Conservation (phyloP, 805 yeast genomes). For the Torulaspora microellipsoides region DNA sequence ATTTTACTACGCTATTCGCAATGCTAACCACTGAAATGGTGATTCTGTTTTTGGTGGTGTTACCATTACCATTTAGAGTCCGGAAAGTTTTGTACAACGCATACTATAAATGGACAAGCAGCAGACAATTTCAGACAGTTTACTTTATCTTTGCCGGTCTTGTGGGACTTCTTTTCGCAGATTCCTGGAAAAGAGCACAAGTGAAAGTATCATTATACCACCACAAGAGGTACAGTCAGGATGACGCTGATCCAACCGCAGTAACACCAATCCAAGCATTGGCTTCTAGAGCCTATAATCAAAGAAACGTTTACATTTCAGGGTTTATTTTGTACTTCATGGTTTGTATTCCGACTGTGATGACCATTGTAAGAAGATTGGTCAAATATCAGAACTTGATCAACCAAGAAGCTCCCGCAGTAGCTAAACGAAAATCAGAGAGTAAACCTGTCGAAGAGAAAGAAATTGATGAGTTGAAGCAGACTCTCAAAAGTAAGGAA, state of each 20-base stretch:
- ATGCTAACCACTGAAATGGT: slow-evolving; percentile 51
- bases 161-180: slow-evolving; percentile 48
- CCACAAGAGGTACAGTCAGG: slow-evolving; percentile 21
- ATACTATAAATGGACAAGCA: slow-evolving; percentile 34
- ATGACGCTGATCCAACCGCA: slow-evolving; percentile 24
- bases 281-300: slow-evolving; percentile 59
- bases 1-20: slow-evolving; percentile 40
- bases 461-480: slow-evolving; percentile 36
- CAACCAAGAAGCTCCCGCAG: slow-evolving; percentile 9
- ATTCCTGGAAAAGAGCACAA: slow-evolving; percentile 46
- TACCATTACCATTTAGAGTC: slow-evolving; percentile 51
- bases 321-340: slow-evolving; percentile 58
- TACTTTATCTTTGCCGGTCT: slow-evolving; percentile 39
- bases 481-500: slow-evolving; percentile 39
- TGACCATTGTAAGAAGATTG: slow-evolving; percentile 48
- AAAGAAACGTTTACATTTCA: slow-evolving; percentile 56
- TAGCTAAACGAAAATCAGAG: slow-evolving; percentile 14
- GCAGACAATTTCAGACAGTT: slow-evolving; percentile 44
- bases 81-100: slow-evolving; percentile 42
- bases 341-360: slow-evolving; percentile 51
- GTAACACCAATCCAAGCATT: slow-evolving; percentile 45
- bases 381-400: slow-evolving; percentile 43
- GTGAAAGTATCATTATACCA: slow-evolving; percentile 29
- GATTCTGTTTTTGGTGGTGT: slow-evolving; percentile 42
- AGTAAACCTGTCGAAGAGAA: slow-evolving; percentile 19